phyloP scores from a whole-genome alignment of 768 basidiomycete genomes.

The Stropharia rugosoannulata region DNA sequence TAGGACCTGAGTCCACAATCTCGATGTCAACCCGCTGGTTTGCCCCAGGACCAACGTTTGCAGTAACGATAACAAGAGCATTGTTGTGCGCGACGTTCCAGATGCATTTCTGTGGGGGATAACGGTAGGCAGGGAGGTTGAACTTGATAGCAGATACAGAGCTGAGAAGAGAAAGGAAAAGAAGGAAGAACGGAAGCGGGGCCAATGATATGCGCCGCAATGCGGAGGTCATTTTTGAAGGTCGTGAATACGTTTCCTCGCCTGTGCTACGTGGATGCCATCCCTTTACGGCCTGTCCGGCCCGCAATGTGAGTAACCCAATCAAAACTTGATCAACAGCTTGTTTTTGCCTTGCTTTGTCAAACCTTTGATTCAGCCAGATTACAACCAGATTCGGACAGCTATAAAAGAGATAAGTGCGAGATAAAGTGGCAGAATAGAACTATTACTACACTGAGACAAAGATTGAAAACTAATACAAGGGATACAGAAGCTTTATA shows the following conservation, averaged over 20 bases:
- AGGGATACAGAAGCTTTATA: too few relatives aligned
- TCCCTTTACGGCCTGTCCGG: neutral
- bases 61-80: constrained; percentile 93
- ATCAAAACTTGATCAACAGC: neutral
- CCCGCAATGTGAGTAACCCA: too few relatives aligned
- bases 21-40: constrained; percentile 91
- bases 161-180: constrained; percentile 29
- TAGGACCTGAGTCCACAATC: constrained; percentile 84
- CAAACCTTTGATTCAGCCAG: too few relatives aligned
- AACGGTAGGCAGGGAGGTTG: constrained; percentile 63
- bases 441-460: neutral
- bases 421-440: neutral
- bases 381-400: too few relatives aligned
- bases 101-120: constrained; percentile 83
- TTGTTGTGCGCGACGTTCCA: constrained; percentile 92
- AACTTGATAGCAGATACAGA: constrained; percentile 78
- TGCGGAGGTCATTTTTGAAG: constrained; percentile 16
- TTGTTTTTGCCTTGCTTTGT: too few relatives aligned
- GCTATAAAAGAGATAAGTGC: too few relatives aligned
- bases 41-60: constrained; percentile 77
- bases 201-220: constrained; percentile 12
- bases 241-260: neutral
- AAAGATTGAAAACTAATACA: neutral
- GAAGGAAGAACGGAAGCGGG: constrained; percentile 21
- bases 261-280: constrained; percentile 1